Evolutionary conservation across 1,284 basidiomycete genomes (phyloP).

Genomic region (Leccinum pachyderme): DNA sequence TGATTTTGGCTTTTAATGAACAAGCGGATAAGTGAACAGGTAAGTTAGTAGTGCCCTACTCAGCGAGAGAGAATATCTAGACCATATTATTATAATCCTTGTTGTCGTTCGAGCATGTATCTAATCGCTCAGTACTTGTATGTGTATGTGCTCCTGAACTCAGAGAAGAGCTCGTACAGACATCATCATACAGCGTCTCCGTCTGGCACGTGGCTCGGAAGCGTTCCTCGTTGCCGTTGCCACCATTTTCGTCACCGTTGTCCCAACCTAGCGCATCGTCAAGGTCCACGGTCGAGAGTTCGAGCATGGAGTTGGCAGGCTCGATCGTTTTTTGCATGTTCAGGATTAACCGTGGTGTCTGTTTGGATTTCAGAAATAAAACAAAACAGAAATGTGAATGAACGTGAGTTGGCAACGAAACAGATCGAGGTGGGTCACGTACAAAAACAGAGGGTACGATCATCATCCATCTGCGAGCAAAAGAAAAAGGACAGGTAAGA

Average conservation of each 20-base stretch:
- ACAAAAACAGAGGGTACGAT: slow-evolving; percentile 17
- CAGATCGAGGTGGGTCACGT: not conserved
- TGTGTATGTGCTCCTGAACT: not conserved
- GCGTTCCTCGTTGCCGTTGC: not conserved
- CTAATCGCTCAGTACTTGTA: not conserved
- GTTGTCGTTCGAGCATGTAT: not conserved
- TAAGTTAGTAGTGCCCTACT: too few species aligned
- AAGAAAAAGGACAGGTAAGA: not conserved
- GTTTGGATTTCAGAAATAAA: not conserved
- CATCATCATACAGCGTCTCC: not conserved
- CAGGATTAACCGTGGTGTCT: slow-evolving; percentile 24
- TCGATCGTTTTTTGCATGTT: slow-evolving; percentile 21
- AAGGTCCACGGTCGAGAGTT: slow-evolving; percentile 17
- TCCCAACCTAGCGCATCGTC: not conserved
- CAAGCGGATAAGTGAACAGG: not conserved
- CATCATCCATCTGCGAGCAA: slow-evolving; percentile 16
- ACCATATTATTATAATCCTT: not conserved
- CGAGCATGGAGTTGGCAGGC: slow-evolving; percentile 4
- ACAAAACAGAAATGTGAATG: too few species aligned
- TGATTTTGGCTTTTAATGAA: not conserved
- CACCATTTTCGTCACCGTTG: not conserved
- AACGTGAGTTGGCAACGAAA: not conserved
- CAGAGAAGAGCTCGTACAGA: not conserved
- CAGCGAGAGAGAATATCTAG: too few species aligned
- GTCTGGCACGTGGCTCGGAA: not conserved